Base-by-base conservation (phyloP, 306 rosid species). In the Casuarina glauca region DNA sequence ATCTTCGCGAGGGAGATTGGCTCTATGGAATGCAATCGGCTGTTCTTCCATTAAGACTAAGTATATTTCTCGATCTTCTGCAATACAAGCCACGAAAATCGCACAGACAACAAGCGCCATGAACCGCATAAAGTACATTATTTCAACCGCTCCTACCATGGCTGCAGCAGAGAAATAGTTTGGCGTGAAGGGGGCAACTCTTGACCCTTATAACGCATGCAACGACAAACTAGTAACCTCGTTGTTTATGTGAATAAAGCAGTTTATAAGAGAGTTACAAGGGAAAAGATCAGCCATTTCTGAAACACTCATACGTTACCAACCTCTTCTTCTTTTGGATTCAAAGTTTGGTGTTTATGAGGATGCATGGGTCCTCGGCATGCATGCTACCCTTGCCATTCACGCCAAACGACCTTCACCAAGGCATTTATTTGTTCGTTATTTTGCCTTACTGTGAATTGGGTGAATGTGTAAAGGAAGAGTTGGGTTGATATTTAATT, bases 11-110 rank as follows among this genome's bases (percentile, higher is more conserved):
- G 4, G 72, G 12, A 19, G 20, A 81, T 80, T 75, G 50, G 19
- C 73, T 76, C 64, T 61, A 71, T 79, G 84, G 79, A 93, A 91
- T 45, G 93, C 87, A 79, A 77, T 52, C 0, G 83, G 83, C 1
- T 87, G 84, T 74, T 84, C 93, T 73, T 87, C 93, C 88, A 93
- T 75, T 67, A 89, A 81, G 71, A 93, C 97, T 76, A 93, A 61
- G 83, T 85, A 93, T 51, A 89, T 79, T 2, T 80, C 86, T 76
- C 89, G 74, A 39, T 88, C 85, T 80, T 87, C 98, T 78, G 80
- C 85, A 51, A 70, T 57, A 70, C 89, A 86, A 76, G 66, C 45
- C 35, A 50, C 17, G 2, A 63, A 5, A 3, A 53, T 51, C 39
- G 57, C 79, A 70, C 26, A 10, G 81, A 69, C 38, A 62, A 76